Evolutionary conservation across 2,329 filamentous ascomycete species (phyloP), one percentile per base, ranked within the genome.

Genomic region (Fusarium sp.): DNA sequence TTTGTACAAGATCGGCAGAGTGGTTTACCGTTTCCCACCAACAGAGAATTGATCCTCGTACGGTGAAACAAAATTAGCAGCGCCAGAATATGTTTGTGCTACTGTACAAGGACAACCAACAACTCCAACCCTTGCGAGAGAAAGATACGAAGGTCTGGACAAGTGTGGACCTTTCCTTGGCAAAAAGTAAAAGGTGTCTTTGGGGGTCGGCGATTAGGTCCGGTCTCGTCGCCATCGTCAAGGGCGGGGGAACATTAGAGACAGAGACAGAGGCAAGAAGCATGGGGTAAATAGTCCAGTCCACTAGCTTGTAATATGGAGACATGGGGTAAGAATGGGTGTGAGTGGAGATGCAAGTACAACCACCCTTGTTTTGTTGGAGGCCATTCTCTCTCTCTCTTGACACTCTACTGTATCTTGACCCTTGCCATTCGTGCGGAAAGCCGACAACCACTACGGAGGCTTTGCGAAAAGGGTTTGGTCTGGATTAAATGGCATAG

Each of bases 161-260:
- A 67, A 53, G 30, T 62, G 45, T 70, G 51, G 61, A 47, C 29
- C 18, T 46, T 40, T 20, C 5, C 58, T 70, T 60, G 66, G 62
- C 58, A 68, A 53, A 38, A 12, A 38, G 22, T 38, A 38, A 34
- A 22, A 25, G 27, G 22, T 11, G 44, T 67, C 55, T 72, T 65
- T 66, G 54, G 71, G 64, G 70, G 71, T 45, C 65, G 64, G 67
- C 69, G 38, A 74, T 70, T 64, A 63, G 70, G 52, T 74, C 62
- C 49, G 61, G 49, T 52, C 49, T 27, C 24, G 24, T 52, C 10
- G 24, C n/a, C 13, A 32, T 30, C 7, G 11, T 51, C 44, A 41
- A 62, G 49, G 24, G 60, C 62, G 62, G 66, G 60, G 58, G 58
- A 51, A 51, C 32, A 41, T n/a, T n/a, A n/a, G n/a, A n/a, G n/a